Evolutionary conservation across 768 basidiomycete genomes (phyloP), one percentile per base, ranked within the genome.

Genomic region (Leccinum disarticulatum): DNA sequence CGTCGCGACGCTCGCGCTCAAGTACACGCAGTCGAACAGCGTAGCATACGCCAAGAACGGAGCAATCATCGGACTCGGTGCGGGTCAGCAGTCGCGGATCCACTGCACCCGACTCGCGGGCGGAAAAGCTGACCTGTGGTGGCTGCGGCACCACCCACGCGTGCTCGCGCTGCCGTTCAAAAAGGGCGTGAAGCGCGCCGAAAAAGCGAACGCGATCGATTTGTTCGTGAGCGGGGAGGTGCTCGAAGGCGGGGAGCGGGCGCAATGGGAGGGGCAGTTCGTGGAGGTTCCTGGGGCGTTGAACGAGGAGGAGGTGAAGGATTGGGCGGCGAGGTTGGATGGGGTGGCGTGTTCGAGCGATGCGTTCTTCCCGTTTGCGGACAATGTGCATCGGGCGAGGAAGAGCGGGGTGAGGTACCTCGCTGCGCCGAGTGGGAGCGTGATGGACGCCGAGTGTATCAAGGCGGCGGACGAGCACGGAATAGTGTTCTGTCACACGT

Each of bases 341-440:
- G 91, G 86, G 22, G 96, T 98, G 54, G 87, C 91, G 6, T 96
- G 97, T 76, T 91, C 92, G 33, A 95, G 93, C 61, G 97, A 99
- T 65, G 97, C 96, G 54, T 99, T 99, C 84, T 98, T 98, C 94
- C 97, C 97, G 17, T 98, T 98, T 86, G 84, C 96, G 13, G 97
- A 99, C 71, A 99, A 98, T 67, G 96, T 99, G 35, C 91, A 98
- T 72, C 82, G 97, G 49, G 92, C 93, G 54, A 81, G 84, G 74
- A 88, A 91, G 81, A 95, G 93, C 61, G 97, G 97, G 0, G 95
- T 94, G 52, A 85, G 77, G 70, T 98, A 97, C 75, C 81, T 99
- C 51, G 94, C 93, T 27, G 94, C 95, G 7, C 90, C 92, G 3
- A 85, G 88, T 53, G 97, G 97, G 52, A 95, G 92, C 66, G 94